Evolutionary conservation across 2,329 filamentous ascomycete genomes (phyloP), one percentile per base, ranked within the genome.

Genomic region (Colletotrichum lentis): DNA sequence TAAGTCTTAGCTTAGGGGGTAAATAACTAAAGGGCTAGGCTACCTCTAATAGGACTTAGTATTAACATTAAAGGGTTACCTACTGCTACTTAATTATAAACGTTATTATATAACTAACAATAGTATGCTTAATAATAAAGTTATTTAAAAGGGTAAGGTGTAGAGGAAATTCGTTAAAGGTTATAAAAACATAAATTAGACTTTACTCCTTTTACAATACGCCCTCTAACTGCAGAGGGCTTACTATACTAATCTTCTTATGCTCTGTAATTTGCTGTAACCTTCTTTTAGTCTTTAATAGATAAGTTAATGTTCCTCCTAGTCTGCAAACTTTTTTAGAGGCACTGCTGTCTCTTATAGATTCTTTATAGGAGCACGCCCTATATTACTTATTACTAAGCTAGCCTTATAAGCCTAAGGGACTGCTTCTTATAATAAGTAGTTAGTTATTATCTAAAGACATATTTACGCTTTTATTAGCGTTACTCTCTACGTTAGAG

Each of bases 191-290:
- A 31, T 60, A 22, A 43, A 27, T 37, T 60, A 8, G 1, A 49
- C 46, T 52, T 52, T 60, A 16, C 57, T 60, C 16, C 46, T 60
- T 14, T 16, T 52, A 12, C 35, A 8, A 52, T 52, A 8, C 47
- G 16, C 37, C 27, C 35, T 52, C 47, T 10, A 16, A 60, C 35
- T 11, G 31, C 22, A 10, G 31, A 52, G 35, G 46, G 35, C 20
- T 60, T 41, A 39, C 22, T 20, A 43, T 27, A 44, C 31, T 22
- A 12, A 60, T 52, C 47, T 60, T 20, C 35, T 16, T 60, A 3
- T 50, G 10, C 57, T 60, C 44, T 52, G 1, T 12, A 43, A 60
- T 52, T 24, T 22, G 20, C 18, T 8, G 8, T 52, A 14, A 60
- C 35, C 46, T 52, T 50, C 22, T 52, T 60, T 39, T 35, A 12